Percentiles rank a stretch among this genome's conserved stretches.
These are phyloP conservation scores for Boletus tomentosulus DNA, from an alignment of 768 basidiomycete genomes.

Conservation along the genomic window DNA sequence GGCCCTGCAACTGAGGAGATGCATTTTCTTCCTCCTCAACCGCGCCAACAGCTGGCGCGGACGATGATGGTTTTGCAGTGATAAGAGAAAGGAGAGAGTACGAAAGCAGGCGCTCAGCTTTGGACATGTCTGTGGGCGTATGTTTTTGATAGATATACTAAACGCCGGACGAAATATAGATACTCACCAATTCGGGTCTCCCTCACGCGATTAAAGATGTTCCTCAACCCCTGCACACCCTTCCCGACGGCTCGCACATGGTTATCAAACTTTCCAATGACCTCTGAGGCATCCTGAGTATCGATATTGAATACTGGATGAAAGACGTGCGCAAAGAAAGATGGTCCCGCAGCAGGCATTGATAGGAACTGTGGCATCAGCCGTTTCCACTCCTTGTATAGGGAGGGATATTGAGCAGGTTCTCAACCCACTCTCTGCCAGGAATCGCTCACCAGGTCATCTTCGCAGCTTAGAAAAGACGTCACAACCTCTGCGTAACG, in stretches of 20 bases:
- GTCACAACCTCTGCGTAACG: slow-evolving; percentile 76
- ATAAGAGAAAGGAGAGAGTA: slow-evolving; percentile 73
- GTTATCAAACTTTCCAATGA: slow-evolving; percentile 56
- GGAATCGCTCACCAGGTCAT: slow-evolving; percentile 56
- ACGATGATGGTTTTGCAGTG: slow-evolving; percentile 59
- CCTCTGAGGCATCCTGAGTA: slow-evolving; percentile 58
- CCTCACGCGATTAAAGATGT: slow-evolving; percentile 56
- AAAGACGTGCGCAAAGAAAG: slow-evolving; percentile 75
- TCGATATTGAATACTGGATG: slow-evolving; percentile 87
- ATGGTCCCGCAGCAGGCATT: slow-evolving; percentile 63
- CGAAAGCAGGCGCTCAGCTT: slow-evolving; percentile 67
- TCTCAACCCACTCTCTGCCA: background rate
- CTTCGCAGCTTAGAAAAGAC: slow-evolving; percentile 75
- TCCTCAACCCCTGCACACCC: slow-evolving; percentile 64
- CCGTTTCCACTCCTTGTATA: slow-evolving; percentile 64
- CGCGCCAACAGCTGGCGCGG: slow-evolving; percentile 43
- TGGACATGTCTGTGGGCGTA: slow-evolving; percentile 62
- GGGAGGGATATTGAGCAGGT: background rate
- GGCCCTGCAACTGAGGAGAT: too few species aligned
- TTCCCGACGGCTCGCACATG: slow-evolving; percentile 65
- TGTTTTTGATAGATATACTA: background rate
- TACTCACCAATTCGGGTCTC: slow-evolving; percentile 63
- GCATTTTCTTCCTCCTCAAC: too few species aligned
- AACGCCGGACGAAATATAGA: background rate
- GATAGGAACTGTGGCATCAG: slow-evolving; percentile 57